These are phyloP conservation scores for Diaporthe destruens DNA, from an alignment of 2,329 filamentous ascomycete genomes.

Conservation along the genomic window DNA sequence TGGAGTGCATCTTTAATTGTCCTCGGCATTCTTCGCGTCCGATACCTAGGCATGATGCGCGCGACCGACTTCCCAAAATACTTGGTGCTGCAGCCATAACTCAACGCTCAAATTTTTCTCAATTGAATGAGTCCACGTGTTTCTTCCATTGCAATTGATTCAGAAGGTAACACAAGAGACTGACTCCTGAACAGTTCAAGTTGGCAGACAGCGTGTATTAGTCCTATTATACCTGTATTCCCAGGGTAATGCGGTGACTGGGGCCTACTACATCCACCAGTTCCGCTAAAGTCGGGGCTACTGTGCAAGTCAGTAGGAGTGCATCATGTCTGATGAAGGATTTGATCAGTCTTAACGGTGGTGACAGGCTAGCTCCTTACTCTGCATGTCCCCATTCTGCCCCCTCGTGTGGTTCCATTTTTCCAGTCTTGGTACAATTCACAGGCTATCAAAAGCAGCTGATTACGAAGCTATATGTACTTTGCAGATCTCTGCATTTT, in stretches of 20 bases:
- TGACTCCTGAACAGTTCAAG: no score
- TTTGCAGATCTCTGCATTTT: background rate
- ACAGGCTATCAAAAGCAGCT: background rate
- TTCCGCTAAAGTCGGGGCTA: background rate
- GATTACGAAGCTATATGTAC: background rate
- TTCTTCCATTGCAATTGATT: background rate
- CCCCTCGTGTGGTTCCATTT: background rate
- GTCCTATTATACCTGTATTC: no score
- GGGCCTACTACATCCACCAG: no score
- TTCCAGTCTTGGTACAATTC: background rate
- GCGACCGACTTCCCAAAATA: background rate
- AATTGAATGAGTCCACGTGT: background rate
- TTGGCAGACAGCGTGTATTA: background rate
- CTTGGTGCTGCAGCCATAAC: background rate
- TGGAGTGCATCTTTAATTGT: no score
- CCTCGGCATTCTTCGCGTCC: slow-evolving; percentile 10
- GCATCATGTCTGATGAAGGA: background rate
- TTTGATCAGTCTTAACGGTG: background rate
- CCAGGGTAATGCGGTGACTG: background rate
- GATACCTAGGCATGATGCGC: background rate
- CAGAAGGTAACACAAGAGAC: background rate
- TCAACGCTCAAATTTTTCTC: background rate
- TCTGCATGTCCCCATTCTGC: background rate
- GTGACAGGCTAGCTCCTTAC: background rate
- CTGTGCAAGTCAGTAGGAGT: background rate